A percentile compares a stretch with the other conserved stretches of the same genome.
These are phyloP conservation scores for Nakazawaea sp. DNA, from an alignment of 805 yeast genomes.

Conservation along the genomic window DNA sequence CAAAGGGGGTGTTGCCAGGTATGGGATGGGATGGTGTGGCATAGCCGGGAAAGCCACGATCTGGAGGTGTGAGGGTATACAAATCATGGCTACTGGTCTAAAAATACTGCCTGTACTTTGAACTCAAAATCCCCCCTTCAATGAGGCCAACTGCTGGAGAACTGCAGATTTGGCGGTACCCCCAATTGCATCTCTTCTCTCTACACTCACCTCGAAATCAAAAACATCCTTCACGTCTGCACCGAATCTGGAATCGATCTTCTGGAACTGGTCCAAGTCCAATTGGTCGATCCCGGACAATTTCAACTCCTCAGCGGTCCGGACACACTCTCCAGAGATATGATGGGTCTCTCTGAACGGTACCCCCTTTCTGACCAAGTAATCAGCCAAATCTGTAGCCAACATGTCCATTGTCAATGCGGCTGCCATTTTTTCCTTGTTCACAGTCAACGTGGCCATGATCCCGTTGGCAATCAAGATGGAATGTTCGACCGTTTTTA, in stretches of 20 bases:
- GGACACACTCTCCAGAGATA: conserved; percentile 96
- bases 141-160: conserved; percentile 51
- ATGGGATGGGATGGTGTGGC: too few species aligned
- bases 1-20: too few species aligned
- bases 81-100: too few species aligned
- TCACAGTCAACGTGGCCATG: conserved; percentile 73
- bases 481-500: conserved; percentile 90
- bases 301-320: conserved; percentile 73
- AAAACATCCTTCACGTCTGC: conserved; percentile 81
- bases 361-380: conserved; percentile 94
- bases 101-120: too few species aligned
- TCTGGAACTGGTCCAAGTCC: conserved; percentile 66
- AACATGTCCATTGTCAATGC: conserved; percentile 98
- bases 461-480: conserved; percentile 94
- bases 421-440: conserved; percentile 69
- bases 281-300: conserved; percentile 84
- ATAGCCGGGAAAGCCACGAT: too few species aligned
- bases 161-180: conserved; percentile 95
- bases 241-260: conserved; percentile 74
- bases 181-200: conserved; percentile 93
- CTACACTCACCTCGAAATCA: conserved; percentile 89
- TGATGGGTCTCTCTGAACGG: conserved; percentile 99
- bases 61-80: too few species aligned
- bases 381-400: conserved; percentile 97
- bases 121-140: background rate